These are phyloP conservation scores for Mycena belliarum DNA, from an alignment of 768 basidiomycete species.

Conservation along the genomic window DNA sequence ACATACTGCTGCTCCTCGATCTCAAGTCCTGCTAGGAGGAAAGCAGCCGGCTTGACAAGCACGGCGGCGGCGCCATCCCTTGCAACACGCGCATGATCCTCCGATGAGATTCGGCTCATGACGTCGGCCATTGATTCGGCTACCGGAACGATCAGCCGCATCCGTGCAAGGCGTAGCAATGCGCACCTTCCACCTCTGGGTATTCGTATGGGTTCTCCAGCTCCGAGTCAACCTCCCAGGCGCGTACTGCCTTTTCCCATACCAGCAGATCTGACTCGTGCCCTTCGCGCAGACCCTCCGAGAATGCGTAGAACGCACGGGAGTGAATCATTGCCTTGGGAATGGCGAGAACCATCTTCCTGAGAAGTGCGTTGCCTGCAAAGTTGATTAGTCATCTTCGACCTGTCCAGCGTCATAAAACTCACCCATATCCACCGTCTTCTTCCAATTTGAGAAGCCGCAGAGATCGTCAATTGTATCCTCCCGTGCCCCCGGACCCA, in stretches of 20 bases:
- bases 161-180: neutral
- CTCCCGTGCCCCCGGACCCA: slow-evolving; percentile 21
- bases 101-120: neutral
- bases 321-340: neutral
- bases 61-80: neutral
- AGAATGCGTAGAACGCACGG: neutral
- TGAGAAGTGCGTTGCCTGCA: neutral
- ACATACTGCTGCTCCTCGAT: neutral
- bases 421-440: slow-evolving; percentile 19
- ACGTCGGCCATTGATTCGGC: neutral
- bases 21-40: neutral
- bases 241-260: neutral
- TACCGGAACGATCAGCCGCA: neutral
- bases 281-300: neutral
- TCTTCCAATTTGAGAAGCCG: slow-evolving; percentile 25
- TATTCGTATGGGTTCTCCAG: neutral
- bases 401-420: neutral
- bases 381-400: no score
- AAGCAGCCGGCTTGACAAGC: neutral
- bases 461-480: slow-evolving; percentile 29
- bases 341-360: neutral
- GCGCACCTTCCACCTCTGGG: neutral
- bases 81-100: neutral
- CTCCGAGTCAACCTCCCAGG: neutral
- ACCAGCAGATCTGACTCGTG: neutral